A percentile compares a stretch with the other conserved stretches of the same genome.
phyloP scores from a whole-genome alignment of 768 basidiomycete species.

The Boletellus ananiceps region DNA sequence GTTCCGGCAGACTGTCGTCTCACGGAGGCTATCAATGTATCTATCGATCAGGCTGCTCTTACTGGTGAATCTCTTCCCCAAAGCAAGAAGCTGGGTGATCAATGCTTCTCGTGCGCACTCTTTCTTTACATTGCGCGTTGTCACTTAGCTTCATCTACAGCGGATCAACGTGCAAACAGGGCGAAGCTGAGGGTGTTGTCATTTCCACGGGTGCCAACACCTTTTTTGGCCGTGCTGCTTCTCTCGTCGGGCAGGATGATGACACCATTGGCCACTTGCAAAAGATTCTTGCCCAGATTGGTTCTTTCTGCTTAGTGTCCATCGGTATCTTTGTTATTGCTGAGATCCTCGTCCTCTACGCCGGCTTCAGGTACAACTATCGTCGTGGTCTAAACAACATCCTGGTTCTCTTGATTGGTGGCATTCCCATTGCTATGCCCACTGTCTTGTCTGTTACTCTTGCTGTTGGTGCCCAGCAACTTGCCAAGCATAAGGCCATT shows the following conservation, averaged over 20 bases:
- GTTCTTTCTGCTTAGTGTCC: constrained; percentile 93
- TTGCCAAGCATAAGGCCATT: constrained; percentile 99
- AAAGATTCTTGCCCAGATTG: constrained; percentile 97
- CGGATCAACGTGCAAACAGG: constrained; percentile 97
- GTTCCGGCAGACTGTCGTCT: constrained; percentile 98
- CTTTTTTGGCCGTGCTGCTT: constrained; percentile 98
- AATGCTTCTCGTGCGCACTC: constrained; percentile 92
- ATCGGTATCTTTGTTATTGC: constrained; percentile 95
- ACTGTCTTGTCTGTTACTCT: constrained; percentile 97
- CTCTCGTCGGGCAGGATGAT: constrained; percentile 95
- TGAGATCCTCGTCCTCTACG: constrained; percentile 92
- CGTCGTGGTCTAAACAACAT: constrained; percentile 96
- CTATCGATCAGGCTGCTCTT: constrained; percentile 96
- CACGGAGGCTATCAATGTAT: constrained; percentile 93
- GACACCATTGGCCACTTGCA: constrained; percentile 98
- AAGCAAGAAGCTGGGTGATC: constrained; percentile 88
- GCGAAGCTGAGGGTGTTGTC: constrained; percentile 97
- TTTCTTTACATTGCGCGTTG: not conserved
- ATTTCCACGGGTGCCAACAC: constrained; percentile 98
- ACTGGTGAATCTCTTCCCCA: constrained; percentile 96
- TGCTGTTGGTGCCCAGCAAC: constrained; percentile 97
- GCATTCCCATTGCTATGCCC: constrained; percentile 99
- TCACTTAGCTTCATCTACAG: constrained; percentile 33
- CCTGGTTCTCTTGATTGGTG: constrained; percentile 97
- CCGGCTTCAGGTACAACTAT: constrained; percentile 86